Evolutionary conservation across 371 early-diverging fungal genomes (phyloP), one percentile per base, ranked within the genome.

Genomic region (Rhizopus stolonifer): DNA sequence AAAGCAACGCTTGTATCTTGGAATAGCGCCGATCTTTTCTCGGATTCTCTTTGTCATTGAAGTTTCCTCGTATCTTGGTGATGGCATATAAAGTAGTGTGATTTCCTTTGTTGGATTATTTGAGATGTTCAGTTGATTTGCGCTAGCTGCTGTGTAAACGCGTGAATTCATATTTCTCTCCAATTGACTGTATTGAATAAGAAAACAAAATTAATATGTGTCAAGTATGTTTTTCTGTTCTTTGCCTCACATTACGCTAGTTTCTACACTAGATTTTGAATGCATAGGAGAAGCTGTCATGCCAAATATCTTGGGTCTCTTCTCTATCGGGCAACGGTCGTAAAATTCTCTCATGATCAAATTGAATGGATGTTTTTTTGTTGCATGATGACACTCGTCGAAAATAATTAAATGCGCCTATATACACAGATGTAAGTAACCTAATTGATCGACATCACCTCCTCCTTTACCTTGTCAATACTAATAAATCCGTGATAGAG

Each of bases 361-460:
- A 53, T 88, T 85, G 69, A 90, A 95, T 0, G 91, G 87, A 54
- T 94, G 92, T 25, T 77, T 70, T 57, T 88, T 89, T 14, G 88
- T 78, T 4, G 92, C 83, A 64, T 96, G 93, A 65, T 97, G 98
- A 50, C 92, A 91, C 66, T 97, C 98, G 63, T 97, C 98, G 65
- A 97, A 91, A 3, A 97, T 77, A 9, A 97, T 58, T 21, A 94
- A 58, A 64, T 81, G 77, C 15, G 92, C 80, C 90, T 88, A 44
- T 29, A 17, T 2, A 15, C 17, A 22, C 3, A 13, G 6, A n/a
- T n/a, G n/a, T n/a, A n/a, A n/a, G n/a, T n/a, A n/a, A n/a, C n/a
- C n/a, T n/a, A n/a, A n/a, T n/a, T n/a, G n/a, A n/a, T n/a, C n/a
- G n/a, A n/a, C n/a, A n/a, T n/a, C n/a, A n/a, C n/a, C n/a, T n/a